These are phyloP conservation scores for Pichia ethanolica DNA, from an alignment of 805 yeast species.

Conservation along the genomic window DNA sequence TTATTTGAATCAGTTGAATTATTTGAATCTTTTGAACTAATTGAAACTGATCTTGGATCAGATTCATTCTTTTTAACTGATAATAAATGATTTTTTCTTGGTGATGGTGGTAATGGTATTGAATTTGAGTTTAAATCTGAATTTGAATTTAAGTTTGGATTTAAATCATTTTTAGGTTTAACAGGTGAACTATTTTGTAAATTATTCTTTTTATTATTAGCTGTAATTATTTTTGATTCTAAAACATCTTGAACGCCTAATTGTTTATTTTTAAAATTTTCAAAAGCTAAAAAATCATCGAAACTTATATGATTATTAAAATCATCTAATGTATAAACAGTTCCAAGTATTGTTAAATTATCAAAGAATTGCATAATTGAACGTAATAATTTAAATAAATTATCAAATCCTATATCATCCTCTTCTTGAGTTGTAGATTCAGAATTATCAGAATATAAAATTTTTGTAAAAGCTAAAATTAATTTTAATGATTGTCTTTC, in stretches of 20 bases:
- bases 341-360: slow-evolving; percentile 13
- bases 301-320: slow-evolving; percentile 19
- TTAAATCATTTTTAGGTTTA: background rate
- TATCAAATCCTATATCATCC: slow-evolving; percentile 26
- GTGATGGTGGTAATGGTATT: slow-evolving; percentile 12
- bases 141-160: background rate
- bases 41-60: background rate
- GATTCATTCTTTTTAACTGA: background rate
- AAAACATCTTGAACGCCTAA: slow-evolving; percentile 6
- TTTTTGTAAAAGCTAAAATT: slow-evolving; percentile 27
- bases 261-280: slow-evolving; percentile 14
- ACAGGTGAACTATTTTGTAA: slow-evolving; percentile 6
- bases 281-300: slow-evolving; percentile 22
- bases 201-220: background rate
- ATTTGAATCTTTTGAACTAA: no score
- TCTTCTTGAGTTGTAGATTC: slow-evolving; percentile 6
- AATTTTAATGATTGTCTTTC: slow-evolving; percentile 26
- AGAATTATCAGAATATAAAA: slow-evolving; percentile 20
- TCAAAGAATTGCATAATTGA: slow-evolving; percentile 19
- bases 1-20: no score
- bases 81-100: slow-evolving; percentile 12
- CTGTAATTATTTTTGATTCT: slow-evolving; percentile 2
- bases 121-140: background rate
- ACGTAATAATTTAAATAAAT: slow-evolving; percentile 24
- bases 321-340: slow-evolving; percentile 13